phyloP scores from a whole-genome alignment of 1,139 yeast species.

The Petasospora fabianii region DNA sequence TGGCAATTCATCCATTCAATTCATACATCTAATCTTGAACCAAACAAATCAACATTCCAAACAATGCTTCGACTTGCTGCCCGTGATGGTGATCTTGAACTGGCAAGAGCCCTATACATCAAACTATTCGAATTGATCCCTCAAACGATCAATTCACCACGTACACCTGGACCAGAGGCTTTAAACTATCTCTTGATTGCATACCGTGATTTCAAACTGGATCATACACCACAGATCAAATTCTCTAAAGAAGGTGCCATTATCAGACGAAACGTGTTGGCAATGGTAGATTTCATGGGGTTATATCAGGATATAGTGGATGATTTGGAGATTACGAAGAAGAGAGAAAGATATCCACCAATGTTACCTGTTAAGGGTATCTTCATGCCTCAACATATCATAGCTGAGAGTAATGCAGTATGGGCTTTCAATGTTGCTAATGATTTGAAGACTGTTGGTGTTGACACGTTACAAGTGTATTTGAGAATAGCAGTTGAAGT shows the following conservation, averaged over 20 bases:
- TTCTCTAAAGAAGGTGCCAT: conserved; percentile 43
- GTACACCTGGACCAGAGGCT: conserved; percentile 39
- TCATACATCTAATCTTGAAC: conserved; percentile 42
- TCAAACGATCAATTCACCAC: no score
- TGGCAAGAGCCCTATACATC: conserved; percentile 68
- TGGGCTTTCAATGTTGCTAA: conserved; percentile 52
- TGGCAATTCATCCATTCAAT: conserved; percentile 80
- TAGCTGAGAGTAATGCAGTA: conserved; percentile 77
- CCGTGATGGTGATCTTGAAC: conserved; percentile 71
- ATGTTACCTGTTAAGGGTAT: conserved; percentile 58
- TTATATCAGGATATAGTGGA: conserved; percentile 25
- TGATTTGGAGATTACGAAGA: conserved; percentile 26
- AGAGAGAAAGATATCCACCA: conserved; percentile 44
- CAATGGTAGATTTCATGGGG: conserved; percentile 32
- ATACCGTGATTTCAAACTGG: conserved; percentile 43
- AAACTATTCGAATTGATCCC: conserved; percentile 45
- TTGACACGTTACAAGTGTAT: conserved; percentile 45
- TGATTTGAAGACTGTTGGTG: conserved; percentile 41
- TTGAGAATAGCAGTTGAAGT: conserved; percentile 51
- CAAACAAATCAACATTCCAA: conserved; percentile 45
- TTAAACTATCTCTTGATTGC: conserved; percentile 55
- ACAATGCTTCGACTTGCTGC: conserved; percentile 73
- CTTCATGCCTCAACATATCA: conserved; percentile 38
- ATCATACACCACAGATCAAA: conserved; percentile 38
- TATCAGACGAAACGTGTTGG: conserved; percentile 45